Evolutionary conservation across 192 early-diverging fungal species (phyloP), one percentile per base, ranked within the genome.

Genomic region (Gaertneriomyces sp.): DNA sequence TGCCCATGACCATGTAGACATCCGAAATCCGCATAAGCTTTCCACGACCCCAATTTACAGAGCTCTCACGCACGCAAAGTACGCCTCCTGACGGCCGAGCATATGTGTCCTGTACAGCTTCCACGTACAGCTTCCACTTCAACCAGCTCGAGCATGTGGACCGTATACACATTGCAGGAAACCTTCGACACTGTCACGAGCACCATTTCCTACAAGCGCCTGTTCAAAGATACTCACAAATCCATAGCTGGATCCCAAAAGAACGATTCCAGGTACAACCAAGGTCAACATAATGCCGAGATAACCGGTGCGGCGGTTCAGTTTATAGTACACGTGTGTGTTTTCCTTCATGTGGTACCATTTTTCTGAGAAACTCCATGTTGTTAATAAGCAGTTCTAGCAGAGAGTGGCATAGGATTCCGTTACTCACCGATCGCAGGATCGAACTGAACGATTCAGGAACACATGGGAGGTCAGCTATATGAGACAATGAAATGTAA

Each of bases 321-420:
- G 64, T 43, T 60, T 72, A 60, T 76, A 78, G 74, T 75, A 69
- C 4, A 60, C 58, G 55, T 66, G 51, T 17, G 73, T 72, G 68
- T 75, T 76, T 50, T 78, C 76, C 67, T 74, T 70, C 76, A 78
- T 78, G 57, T 72, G 64, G 68, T 73, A 74, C 76, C 76, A 78
- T 69, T 78, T 78, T 65, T 77, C 76, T 74, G 64, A 1, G 19
- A 39, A 25, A 20, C 7, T 1, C 47, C 12, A 17, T 17, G 16
- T 2, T n/a, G 12, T 49, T 17, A 49, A 17, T 12, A 12, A 17
- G 12, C 16, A n/a, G 12, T 2, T 49, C 16, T n/a, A 53, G 38
- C 38, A 33, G 2, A 14, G 14, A 11, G 14, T 8, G 52, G 6
- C 8, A 14, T 53, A 17, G 14, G 52, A 20, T 55, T 10, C 14